Conservation (phyloP, 2,329 filamentous ascomycete genomes). For the Pseudocercospora eumusae region DNA sequence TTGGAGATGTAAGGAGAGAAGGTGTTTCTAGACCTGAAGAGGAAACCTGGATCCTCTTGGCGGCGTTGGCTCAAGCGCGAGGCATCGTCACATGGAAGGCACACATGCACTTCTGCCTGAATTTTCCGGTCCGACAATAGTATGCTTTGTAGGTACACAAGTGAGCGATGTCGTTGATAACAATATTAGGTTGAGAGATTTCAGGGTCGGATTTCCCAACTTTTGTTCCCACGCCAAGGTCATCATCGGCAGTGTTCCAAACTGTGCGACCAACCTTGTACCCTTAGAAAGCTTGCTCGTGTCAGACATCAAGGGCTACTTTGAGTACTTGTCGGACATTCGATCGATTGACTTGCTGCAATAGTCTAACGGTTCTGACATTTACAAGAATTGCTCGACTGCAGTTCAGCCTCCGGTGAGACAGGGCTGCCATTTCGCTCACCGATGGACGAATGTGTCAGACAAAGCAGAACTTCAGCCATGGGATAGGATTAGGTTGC, state of each 20-base stretch:
- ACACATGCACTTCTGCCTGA: conserved; percentile 2
- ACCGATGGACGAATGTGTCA: background rate
- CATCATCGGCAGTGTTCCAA: conserved; percentile 12
- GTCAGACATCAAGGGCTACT: background rate
- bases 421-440: background rate
- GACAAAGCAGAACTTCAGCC: background rate
- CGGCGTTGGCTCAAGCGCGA: background rate
- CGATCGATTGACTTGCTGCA: background rate
- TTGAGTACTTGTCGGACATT: background rate
- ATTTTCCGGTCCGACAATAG: background rate
- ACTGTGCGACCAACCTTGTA: conserved; percentile 23
- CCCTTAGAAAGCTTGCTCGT: conserved; percentile 15
- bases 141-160: background rate
- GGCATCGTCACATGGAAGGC: background rate
- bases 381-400: background rate
- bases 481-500: background rate
- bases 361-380: background rate
- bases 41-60: background rate
- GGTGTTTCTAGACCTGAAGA: background rate
- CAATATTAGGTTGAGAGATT: background rate
- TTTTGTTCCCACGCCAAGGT: conserved; percentile 3
- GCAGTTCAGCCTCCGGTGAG: background rate
- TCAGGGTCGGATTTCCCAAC: background rate
- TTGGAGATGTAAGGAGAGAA: background rate
- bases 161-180: background rate